phyloP scores from a whole-genome alignment of 2,329 filamentous ascomycete species.

The Phyllosticta citriasiana region DNA sequence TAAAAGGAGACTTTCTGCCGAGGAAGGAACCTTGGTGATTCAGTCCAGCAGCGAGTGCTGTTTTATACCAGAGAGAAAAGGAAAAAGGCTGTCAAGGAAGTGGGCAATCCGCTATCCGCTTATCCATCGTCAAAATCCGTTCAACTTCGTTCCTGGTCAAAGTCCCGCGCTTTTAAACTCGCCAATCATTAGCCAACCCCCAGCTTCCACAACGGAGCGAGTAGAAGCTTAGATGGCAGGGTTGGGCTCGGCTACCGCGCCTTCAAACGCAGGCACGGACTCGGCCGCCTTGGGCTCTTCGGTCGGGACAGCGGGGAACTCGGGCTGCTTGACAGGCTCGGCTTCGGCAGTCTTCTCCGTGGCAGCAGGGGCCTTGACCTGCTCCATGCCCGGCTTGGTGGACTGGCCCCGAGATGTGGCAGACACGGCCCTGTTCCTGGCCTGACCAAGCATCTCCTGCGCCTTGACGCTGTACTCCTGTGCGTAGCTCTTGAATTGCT shows the following conservation, averaged over 20 bases:
- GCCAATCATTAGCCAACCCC: not conserved
- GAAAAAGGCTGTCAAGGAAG: not conserved
- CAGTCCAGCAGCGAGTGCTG: not conserved
- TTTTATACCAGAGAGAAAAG: not conserved
- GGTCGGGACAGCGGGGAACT: constrained; percentile 22
- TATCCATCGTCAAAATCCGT: constrained; percentile 6
- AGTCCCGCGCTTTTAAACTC: not conserved
- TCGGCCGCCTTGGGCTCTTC: constrained; percentile 14
- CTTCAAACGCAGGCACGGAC: not conserved
- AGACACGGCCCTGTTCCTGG: constrained; percentile 12
- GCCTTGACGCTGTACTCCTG: constrained; percentile 52
- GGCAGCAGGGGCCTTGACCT: not conserved
- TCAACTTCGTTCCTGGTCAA: constrained; percentile 4
- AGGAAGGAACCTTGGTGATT: not conserved
- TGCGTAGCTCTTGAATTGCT: constrained; percentile 48
- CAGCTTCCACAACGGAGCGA: not conserved
- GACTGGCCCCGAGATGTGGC: not conserved
- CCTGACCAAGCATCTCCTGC: constrained; percentile 38
- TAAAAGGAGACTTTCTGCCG: not conserved
- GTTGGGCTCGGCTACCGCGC: not conserved
- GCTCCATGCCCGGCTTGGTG: not conserved
- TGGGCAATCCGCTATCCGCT: not conserved
- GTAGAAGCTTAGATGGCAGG: not conserved
- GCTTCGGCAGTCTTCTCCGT: constrained; percentile 17
- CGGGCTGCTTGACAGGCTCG: constrained; percentile 26